Conservation (phyloP, 1,284 basidiomycete genomes). For the Amylostereum chailletii region DNA sequence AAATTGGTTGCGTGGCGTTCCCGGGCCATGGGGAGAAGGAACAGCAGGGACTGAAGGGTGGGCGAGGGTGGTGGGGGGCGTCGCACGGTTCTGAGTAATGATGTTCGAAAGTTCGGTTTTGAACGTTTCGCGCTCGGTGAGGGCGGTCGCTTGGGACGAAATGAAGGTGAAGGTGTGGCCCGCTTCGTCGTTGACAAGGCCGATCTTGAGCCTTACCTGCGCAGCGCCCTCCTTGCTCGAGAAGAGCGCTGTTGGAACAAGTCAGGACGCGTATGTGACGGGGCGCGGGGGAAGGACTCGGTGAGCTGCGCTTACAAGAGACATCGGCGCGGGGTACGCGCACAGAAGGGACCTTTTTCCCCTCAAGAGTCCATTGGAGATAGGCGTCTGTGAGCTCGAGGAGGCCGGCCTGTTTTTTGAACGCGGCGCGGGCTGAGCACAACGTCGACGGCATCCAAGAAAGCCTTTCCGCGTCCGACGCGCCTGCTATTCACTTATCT, state of each 20-base stretch:
- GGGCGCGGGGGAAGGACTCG: background rate
- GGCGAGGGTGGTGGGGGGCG: conserved; percentile 8
- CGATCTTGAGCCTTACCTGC: conserved; percentile 69
- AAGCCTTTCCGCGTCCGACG: background rate
- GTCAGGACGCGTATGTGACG: background rate
- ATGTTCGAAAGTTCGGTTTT: conserved; percentile 69
- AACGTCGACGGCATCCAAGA: conserved; percentile 43
- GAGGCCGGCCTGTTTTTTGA: conserved; percentile 69
- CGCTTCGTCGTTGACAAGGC: conserved; percentile 50
- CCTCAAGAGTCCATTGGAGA: conserved; percentile 68
- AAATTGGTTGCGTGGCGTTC: conserved; percentile 10
- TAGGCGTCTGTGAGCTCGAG: conserved; percentile 61
- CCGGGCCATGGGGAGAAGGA: conserved; percentile 21
- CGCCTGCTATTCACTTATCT: conserved; percentile 4
- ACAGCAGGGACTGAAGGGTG: conserved; percentile 19
- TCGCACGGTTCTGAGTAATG: conserved; percentile 58
- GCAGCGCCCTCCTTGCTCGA: conserved; percentile 75
- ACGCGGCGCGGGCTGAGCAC: conserved; percentile 66
- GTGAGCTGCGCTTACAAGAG: conserved; percentile 41
- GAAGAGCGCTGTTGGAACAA: conserved; percentile 50
- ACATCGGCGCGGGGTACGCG: conserved; percentile 53
- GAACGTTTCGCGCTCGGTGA: conserved; percentile 68
- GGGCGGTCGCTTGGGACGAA: conserved; percentile 48
- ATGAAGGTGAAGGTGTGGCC: conserved; percentile 79
- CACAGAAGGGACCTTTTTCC: conserved; percentile 49